Conservation (phyloP, 2,329 filamentous ascomycete species). For the Arthrobotrys musiformis region DNA sequence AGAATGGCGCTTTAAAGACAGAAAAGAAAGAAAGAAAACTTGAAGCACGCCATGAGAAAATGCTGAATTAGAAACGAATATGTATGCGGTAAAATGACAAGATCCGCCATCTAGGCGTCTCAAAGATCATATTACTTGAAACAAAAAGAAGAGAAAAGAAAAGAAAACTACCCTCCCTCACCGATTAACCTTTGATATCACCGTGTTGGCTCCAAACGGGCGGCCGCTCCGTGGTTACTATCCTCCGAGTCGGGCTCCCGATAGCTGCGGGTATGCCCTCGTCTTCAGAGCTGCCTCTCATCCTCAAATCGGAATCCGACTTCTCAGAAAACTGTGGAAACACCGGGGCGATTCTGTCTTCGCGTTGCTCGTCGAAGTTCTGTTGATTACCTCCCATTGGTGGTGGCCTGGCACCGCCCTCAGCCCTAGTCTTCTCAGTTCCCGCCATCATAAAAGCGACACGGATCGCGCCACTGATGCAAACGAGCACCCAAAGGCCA, state of each 20-base stretch:
- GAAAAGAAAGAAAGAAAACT: slow-evolving; percentile 12
- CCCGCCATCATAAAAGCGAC: slow-evolving; percentile 72
- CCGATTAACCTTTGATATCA: slow-evolving; percentile 20
- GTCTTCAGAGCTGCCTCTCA: slow-evolving; percentile 18
- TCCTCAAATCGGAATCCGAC: slow-evolving; percentile 33
- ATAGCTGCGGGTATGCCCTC: slow-evolving; percentile 20
- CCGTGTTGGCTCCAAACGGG: slow-evolving; percentile 31
- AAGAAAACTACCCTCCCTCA: neutral
- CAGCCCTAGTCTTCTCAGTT: slow-evolving; percentile 71
- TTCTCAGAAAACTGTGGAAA: slow-evolving; percentile 52
- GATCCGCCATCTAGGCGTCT: slow-evolving; percentile 46
- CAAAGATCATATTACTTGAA: neutral
- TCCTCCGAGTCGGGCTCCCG: slow-evolving; percentile 35
- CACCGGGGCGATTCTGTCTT: slow-evolving; percentile 34
- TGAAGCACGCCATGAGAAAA: slow-evolving; percentile 32
- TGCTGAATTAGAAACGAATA: slow-evolving; percentile 28
- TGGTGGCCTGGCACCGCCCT: slow-evolving; percentile 63
- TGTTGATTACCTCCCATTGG: slow-evolving; percentile 37
- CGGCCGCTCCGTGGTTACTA: slow-evolving; percentile 19
- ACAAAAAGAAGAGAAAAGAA: too few species aligned
- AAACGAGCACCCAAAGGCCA: slow-evolving; percentile 79
- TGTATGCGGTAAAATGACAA: slow-evolving; percentile 11
- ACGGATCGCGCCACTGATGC: slow-evolving; percentile 77
- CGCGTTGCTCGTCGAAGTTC: slow-evolving; percentile 10
- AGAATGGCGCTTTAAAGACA: slow-evolving; percentile 15